phyloP scores from a whole-genome alignment of 2,329 filamentous ascomycete species.

The Xylariaceae sp. region DNA sequence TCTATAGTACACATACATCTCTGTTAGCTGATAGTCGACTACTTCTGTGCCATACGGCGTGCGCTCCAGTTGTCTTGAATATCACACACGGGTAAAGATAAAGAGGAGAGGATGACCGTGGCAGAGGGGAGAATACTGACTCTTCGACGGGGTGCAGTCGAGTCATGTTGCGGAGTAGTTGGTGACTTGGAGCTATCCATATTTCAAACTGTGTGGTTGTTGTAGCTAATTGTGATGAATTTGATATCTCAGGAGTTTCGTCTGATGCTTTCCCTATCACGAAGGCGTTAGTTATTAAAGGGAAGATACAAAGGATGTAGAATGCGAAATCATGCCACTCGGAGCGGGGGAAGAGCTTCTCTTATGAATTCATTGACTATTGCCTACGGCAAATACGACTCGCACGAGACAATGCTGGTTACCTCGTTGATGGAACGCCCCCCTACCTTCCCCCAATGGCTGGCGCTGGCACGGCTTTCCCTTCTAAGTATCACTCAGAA shows the following conservation, averaged over 20 bases:
- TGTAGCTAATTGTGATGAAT: not conserved
- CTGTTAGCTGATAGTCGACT: slow-evolving; percentile 2
- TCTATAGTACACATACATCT: slow-evolving; percentile 36
- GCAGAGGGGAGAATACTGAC: slow-evolving; percentile 23
- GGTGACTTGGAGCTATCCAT: slow-evolving; percentile 34
- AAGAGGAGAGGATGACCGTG: not conserved
- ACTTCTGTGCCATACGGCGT: not conserved
- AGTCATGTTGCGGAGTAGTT: slow-evolving; percentile 11
- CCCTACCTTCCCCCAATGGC: slow-evolving; percentile 1
- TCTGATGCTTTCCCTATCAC: not conserved
- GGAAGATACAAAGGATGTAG: not conserved
- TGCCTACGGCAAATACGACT: not conserved
- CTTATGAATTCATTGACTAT: not conserved
- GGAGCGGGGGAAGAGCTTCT: slow-evolving; percentile 15
- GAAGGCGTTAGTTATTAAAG: not conserved
- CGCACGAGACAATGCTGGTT: not conserved
- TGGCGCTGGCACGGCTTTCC: too few species aligned
- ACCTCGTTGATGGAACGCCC: not conserved
- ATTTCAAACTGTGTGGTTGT: slow-evolving; percentile 5
- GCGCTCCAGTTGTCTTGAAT: not conserved
- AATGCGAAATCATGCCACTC: slow-evolving; percentile 3
- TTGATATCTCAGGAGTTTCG: not conserved
- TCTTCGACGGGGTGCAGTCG: slow-evolving; percentile 32
- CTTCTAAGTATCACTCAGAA: not conserved
- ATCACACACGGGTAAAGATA: not conserved